Conservation (phyloP, 2,329 filamentous ascomycete genomes). For the Dactylellina leptospora region DNA sequence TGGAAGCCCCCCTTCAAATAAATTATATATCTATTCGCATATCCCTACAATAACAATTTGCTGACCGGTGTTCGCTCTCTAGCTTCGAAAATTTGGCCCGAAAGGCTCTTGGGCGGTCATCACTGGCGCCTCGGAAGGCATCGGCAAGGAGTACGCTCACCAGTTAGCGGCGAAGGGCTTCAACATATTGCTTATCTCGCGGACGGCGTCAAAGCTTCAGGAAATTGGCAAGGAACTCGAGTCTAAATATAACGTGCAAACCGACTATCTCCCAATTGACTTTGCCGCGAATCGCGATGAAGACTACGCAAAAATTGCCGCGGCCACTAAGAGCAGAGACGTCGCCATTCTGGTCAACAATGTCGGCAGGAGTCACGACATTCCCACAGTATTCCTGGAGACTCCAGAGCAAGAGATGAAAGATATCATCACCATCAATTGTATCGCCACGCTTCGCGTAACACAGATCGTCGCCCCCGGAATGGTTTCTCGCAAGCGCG, state of each 20-base stretch:
- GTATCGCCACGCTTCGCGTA: conserved; percentile 84
- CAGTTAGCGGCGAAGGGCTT: conserved; percentile 91
- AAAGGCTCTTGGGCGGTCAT: conserved; percentile 93
- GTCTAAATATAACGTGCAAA: conserved; percentile 74
- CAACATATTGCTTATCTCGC: conserved; percentile 93
- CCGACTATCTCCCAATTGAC: conserved; percentile 88
- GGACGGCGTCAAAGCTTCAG: conserved; percentile 90
- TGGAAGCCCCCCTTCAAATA: not conserved
- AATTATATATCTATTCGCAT: too few species aligned
- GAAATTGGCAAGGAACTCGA: conserved; percentile 78
- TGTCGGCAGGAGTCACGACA: conserved; percentile 91
- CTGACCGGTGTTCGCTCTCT: not conserved
- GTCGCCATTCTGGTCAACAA: conserved; percentile 94
- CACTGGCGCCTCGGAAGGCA: conserved; percentile 93
- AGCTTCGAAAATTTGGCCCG: conserved; percentile 90
- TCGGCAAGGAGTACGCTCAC: conserved; percentile 93
- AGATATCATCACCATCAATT: conserved; percentile 95
- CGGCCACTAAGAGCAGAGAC: conserved; percentile 76
- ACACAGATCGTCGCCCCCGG: conserved; percentile 85
- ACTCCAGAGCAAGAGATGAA: conserved; percentile 82
- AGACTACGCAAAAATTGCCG: conserved; percentile 79
- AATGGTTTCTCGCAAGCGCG: conserved; percentile 83
- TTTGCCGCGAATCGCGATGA: conserved; percentile 79
- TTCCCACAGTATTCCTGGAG: conserved; percentile 86
- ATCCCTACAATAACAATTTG: conserved; percentile 9